Base-by-base conservation (phyloP, 345 rosid genomes). In the Populus euphratica region DNA sequence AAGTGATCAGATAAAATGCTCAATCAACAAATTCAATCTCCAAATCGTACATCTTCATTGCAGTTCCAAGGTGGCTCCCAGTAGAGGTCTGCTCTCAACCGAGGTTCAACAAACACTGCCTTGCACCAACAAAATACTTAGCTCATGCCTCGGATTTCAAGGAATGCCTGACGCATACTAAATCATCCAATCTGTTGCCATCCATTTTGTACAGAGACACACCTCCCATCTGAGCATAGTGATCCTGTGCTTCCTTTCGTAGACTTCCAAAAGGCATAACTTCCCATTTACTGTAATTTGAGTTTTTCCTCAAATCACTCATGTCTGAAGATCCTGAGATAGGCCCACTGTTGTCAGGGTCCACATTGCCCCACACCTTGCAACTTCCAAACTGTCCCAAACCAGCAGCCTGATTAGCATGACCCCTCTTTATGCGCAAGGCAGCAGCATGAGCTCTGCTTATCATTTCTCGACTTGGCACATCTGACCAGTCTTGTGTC, bases 181-280 rank as follows among this genome's bases (percentile, higher is more conserved):
- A 88, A 88, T 96, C 98, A 70, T 96, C 99, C 85, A 96, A 86
- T 77, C 85, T 96, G 79, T 96, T 93, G 14, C 99, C 98, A 66
- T 96, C 99, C 94, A 96, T 96, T 84, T 96, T 96, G 87, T 96
- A 96, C 67, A 92, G 84, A 73, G 98, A 91, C 13, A 87, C 90
- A 13, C 91, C 90, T 83, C 86, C 88, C 99, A 91, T 93, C 78
- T 91, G 91, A 7, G 39, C 23, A 81, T 81, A 90, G 88, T 93
- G 93, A 81, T 91, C 97, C 70, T 73, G 89, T 0, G 98, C 96
- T 84, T 93, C 98, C 89, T 92, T 91, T 84, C 98, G 91, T 39
- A 96, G 86, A 82, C 92, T 90, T 86, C 79, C 79, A 69, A 91
- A 85, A 23, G 98, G 90, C 94, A 89, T 89, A 39, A 81, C 83